Evolutionary conservation across 441 rosid species (phyloP).

Genomic region (Bocquillonia castaneifolia): DNA sequence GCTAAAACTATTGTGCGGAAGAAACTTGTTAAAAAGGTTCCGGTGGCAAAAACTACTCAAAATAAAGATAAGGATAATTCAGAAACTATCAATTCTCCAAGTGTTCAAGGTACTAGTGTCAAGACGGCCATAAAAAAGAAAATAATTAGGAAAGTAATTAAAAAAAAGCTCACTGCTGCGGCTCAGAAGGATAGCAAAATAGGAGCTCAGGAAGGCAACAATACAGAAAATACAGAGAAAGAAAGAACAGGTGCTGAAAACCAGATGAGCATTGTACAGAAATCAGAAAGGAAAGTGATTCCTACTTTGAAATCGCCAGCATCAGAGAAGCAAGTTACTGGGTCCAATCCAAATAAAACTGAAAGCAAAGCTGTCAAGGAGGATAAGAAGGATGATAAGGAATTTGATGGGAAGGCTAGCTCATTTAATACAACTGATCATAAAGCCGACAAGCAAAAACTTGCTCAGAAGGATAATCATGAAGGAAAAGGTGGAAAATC

Average conservation of each 20-base stretch:
- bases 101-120: slow-evolving; percentile 43
- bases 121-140: slow-evolving; percentile 66
- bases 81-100: slow-evolving; percentile 32
- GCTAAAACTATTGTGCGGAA: slow-evolving; percentile 53
- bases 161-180: slow-evolving; percentile 59
- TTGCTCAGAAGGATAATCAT: slow-evolving; percentile 32
- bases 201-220: slow-evolving; percentile 30
- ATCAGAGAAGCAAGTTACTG: slow-evolving; percentile 40
- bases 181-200: slow-evolving; percentile 39
- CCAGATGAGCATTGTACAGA: slow-evolving; percentile 20
- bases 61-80: slow-evolving; percentile 42
- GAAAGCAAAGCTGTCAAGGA: slow-evolving; percentile 38
- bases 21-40: slow-evolving; percentile 49
- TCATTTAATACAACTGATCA: slow-evolving; percentile 26
- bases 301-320: slow-evolving; percentile 29
- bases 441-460: slow-evolving; percentile 39
- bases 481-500: slow-evolving; percentile 40
- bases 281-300: slow-evolving; percentile 26
- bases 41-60: slow-evolving; percentile 31
- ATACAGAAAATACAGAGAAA: slow-evolving; percentile 30
- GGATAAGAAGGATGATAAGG: slow-evolving; percentile 44
- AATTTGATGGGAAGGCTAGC: slow-evolving; percentile 28
- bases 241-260: slow-evolving; percentile 32
- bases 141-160: slow-evolving; percentile 73
- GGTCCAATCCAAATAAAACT: slow-evolving; percentile 30